These are phyloP conservation scores for Alloascoidea africana DNA, from an alignment of 805 yeast species.

Conservation along the genomic window DNA sequence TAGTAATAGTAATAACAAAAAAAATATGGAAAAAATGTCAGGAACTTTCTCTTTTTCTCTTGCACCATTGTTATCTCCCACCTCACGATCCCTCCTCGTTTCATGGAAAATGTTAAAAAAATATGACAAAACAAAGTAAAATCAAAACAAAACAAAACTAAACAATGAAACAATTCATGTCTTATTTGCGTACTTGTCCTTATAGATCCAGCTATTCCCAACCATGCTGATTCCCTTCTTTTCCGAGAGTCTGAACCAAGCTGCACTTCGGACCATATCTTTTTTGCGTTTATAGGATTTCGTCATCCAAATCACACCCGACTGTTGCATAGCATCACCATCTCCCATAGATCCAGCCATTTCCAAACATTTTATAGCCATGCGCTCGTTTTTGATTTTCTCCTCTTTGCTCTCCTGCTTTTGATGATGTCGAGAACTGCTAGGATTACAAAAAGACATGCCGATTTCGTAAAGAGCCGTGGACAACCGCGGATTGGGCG, in stretches of 20 bases:
- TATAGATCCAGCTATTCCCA: constrained; percentile 67
- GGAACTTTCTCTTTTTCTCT: no score
- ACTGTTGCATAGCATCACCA: constrained; percentile 50
- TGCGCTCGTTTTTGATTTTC: constrained; percentile 31
- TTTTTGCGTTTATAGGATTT: constrained; percentile 39
- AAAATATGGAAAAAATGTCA: no score
- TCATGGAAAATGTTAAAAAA: no score
- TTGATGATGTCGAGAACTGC: no score
- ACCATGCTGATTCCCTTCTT: constrained; percentile 41
- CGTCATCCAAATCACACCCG: constrained; percentile 53
- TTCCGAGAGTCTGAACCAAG: constrained; percentile 56
- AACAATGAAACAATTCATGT: not conserved
- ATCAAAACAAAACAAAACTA: not conserved
- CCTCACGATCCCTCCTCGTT: no score
- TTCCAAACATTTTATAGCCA: constrained; percentile 44
- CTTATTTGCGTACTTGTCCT: constrained; percentile 35
- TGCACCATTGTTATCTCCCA: no score
- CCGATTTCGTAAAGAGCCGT: constrained; percentile 46
- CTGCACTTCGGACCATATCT: constrained; percentile 47
- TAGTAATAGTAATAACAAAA: no score
- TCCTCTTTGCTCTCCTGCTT: constrained; percentile 12
- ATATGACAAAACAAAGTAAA: constrained; percentile 1
- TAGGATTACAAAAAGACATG: constrained; percentile 34
- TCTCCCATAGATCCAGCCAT: constrained; percentile 55
- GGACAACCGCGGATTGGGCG: constrained; percentile 12